phyloP scores from a whole-genome alignment of 257 asterid species.

The Avicennia marina region DNA sequence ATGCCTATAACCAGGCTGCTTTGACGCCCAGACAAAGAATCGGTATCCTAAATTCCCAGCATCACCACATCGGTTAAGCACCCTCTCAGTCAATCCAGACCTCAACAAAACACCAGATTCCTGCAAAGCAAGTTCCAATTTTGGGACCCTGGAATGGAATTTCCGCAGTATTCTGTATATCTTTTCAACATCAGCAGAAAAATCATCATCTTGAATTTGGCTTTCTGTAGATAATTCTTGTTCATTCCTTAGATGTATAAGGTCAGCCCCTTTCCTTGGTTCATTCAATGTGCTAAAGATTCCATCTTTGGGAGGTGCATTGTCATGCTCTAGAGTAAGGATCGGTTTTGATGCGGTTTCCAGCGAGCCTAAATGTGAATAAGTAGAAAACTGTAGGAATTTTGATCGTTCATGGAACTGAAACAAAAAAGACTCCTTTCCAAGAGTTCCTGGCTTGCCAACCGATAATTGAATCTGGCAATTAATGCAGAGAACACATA shows the following conservation, averaged over 20 bases:
- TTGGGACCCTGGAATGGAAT: constrained; percentile 75
- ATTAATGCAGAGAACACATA: constrained; percentile 21
- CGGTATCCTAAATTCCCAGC: constrained; percentile 90
- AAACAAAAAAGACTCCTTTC: constrained; percentile 6
- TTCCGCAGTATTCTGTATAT: constrained; percentile 59
- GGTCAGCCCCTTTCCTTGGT: constrained; percentile 33
- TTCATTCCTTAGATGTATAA: constrained; percentile 43
- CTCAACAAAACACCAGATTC: constrained; percentile 68
- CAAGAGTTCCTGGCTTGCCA: constrained; percentile 7
- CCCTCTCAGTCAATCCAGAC: constrained; percentile 79
- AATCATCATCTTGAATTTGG: constrained; percentile 46
- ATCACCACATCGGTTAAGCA: constrained; percentile 87
- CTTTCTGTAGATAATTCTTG: constrained; percentile 20
- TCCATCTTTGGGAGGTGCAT: constrained; percentile 16
- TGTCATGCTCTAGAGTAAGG: constrained; percentile 8
- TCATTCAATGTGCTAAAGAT: constrained; percentile 6
- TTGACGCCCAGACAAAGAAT: constrained; percentile 80
- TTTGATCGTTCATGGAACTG: constrained; percentile 27
- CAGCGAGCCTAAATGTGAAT: constrained; percentile 30
- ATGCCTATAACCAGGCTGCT: constrained; percentile 71
- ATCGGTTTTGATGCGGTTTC: constrained; percentile 16
- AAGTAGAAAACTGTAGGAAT: constrained; percentile 27
- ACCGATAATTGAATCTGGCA: constrained; percentile 15
- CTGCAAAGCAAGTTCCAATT: constrained; percentile 79
- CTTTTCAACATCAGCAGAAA: constrained; percentile 76